A percentile compares a stretch with the other conserved stretches of the same genome.
Evolutionary conservation across 2,329 filamentous ascomycete genomes (phyloP).

Genomic region (Hypoxylon sp.): DNA sequence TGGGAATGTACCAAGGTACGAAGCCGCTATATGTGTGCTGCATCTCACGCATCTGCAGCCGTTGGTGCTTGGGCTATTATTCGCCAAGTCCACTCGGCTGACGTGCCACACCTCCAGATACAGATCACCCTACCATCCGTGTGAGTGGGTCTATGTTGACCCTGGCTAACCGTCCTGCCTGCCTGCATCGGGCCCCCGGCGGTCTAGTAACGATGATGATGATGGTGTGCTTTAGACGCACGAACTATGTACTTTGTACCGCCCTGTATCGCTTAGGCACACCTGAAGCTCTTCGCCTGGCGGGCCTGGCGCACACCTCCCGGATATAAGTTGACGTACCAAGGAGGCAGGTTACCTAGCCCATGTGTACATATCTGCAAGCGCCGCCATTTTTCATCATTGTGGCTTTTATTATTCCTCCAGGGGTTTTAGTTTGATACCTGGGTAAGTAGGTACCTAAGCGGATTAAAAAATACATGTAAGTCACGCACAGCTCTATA

Average conservation of each 20-base stretch:
- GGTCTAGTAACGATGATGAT: constrained; percentile 44
- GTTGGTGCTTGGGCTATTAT: constrained; percentile 50
- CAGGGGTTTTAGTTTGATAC: constrained; percentile 15
- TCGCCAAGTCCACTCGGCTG: constrained; percentile 46
- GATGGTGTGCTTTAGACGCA: constrained; percentile 40
- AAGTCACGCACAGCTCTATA: not conserved
- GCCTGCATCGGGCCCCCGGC: constrained; percentile 41
- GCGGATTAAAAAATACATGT: constrained; percentile 2
- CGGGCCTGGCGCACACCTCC: constrained; percentile 31
- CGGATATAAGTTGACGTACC: constrained; percentile 44
- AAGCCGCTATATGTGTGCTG: constrained; percentile 48
- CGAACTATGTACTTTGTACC: constrained; percentile 31
- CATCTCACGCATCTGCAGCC: constrained; percentile 56
- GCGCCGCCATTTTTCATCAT: constrained; percentile 39
- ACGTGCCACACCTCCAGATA: constrained; percentile 50
- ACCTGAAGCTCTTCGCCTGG: constrained; percentile 33
- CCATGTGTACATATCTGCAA: constrained; percentile 39
- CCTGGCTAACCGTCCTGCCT: constrained; percentile 43
- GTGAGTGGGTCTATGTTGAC: constrained; percentile 39
- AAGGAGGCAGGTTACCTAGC: constrained; percentile 35
- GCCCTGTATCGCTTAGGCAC: constrained; percentile 31
- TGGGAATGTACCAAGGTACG: constrained; percentile 42
- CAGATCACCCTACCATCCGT: constrained; percentile 49
- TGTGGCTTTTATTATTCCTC: constrained; percentile 19
- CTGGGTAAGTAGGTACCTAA: constrained; percentile 12